phyloP scores from a whole-genome alignment of 2,329 filamentous ascomycete genomes.

The Hypoxylon sp. region DNA sequence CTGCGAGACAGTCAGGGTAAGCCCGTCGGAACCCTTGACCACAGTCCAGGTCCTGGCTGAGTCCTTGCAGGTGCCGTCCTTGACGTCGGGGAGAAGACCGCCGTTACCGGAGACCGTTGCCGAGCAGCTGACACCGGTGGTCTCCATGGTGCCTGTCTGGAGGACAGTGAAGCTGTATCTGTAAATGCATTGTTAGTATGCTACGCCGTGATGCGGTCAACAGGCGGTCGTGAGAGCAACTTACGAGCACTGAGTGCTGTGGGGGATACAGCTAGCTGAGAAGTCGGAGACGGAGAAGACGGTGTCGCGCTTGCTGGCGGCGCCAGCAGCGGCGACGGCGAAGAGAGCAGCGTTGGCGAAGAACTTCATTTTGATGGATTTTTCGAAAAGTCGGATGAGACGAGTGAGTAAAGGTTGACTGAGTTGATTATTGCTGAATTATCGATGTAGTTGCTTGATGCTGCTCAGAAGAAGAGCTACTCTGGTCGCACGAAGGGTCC shows the following conservation, averaged over 20 bases:
- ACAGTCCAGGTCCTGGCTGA: constrained; percentile 52
- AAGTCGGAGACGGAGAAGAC: constrained; percentile 50
- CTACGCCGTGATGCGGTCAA: not conserved
- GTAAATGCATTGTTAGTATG: constrained; percentile 9
- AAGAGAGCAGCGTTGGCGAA: constrained; percentile 43
- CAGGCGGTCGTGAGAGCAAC: not conserved
- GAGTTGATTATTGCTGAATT: constrained; percentile 2
- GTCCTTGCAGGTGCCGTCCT: constrained; percentile 47
- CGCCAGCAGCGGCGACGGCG: constrained; percentile 43
- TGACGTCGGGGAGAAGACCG: constrained; percentile 51
- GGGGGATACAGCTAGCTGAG: constrained; percentile 49
- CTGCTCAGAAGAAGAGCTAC: constrained; percentile 9
- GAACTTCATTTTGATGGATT: constrained; percentile 49
- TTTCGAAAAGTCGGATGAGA: not conserved
- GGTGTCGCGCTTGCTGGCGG: constrained; percentile 38
- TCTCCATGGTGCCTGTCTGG: constrained; percentile 48
- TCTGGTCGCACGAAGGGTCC: constrained; percentile 6
- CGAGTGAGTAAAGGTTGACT: not conserved
- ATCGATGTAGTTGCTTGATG: constrained; percentile 18
- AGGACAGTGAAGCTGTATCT: constrained; percentile 42
- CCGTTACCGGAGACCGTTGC: constrained; percentile 41
- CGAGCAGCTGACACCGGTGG: constrained; percentile 45
- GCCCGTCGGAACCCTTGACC: constrained; percentile 42
- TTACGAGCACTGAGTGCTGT: constrained; percentile 50
- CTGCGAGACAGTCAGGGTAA: constrained; percentile 49